Evolutionary conservation across 768 basidiomycete genomes (phyloP), one percentile per base, ranked within the genome.

Genomic region (Fistulinella prunicolor): DNA sequence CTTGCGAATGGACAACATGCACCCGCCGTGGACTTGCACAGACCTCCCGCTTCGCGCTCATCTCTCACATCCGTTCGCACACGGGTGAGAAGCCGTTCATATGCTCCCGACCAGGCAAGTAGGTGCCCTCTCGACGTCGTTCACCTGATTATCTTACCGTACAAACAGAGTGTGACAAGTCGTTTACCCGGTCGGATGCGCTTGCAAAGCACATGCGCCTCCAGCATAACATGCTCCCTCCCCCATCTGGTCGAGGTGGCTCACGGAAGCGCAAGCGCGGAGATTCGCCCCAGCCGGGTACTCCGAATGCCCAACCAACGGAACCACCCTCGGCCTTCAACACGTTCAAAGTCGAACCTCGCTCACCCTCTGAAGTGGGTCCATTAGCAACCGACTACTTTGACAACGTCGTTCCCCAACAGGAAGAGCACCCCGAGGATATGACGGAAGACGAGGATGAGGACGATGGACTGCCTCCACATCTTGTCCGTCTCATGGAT

Each of bases 61-160:
- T 94, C 47, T 89, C 90, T 4, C 94, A 97, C 64, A 80, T 93
- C 40, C 81, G 94, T 26, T 89, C 87, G 10, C 94, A 97, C 64
- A 95, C 94, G 0, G 94, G 94, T 44, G 94, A 97, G 69, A 93
- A 93, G 60, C 94, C 93, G 0, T 96, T 93, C 61, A 83, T 79
- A 20, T 97, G 94, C 62, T 69, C 82, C 10, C 73, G 80, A 49
- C 83, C 89, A 61, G 92, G 93, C 88, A 50, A 57, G 83, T 65
- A 32, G 30, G 20, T 10, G 7, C n/a, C 38, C 30, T 20, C 19
- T 13, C 24, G 44, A 17, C n/a, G 23, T 14, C 10, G 10, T 23
- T 13, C 6, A 38, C 30, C 23, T 37, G 30, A 7, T 17, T n/a
- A 23, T 21, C 35, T 46, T 20, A 57, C 46, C 23, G 3, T 19